phyloP scores from a whole-genome alignment of 2,329 filamentous ascomycete species.

The Hymenoscyphus occultus region DNA sequence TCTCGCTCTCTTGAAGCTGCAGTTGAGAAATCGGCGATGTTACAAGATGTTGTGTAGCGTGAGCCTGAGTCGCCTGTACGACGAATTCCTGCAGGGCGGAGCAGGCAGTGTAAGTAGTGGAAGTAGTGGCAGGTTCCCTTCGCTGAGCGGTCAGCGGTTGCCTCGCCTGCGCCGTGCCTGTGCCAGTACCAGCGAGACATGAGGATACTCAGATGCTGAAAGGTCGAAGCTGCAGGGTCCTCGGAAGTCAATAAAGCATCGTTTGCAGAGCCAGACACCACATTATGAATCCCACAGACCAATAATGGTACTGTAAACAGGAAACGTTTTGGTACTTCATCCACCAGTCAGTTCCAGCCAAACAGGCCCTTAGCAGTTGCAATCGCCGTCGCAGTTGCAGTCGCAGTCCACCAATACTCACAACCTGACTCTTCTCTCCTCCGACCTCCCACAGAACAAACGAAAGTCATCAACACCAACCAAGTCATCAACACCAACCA shows the following conservation, averaged over 20 bases:
- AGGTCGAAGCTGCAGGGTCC: background rate
- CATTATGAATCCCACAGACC: background rate
- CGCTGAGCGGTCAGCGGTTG: background rate
- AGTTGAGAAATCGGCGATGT: background rate
- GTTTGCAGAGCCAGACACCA: background rate
- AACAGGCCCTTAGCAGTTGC: background rate
- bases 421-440: background rate
- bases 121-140: background rate
- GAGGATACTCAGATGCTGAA: too few relatives aligned
- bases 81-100: background rate
- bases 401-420: background rate
- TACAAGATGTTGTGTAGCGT: background rate
- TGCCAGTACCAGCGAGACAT: background rate
- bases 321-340: slow-evolving; percentile 3
- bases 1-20: background rate
- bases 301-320: background rate
- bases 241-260: slow-evolving; percentile 1
- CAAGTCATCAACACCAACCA: background rate
- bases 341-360: background rate
- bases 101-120: background rate
- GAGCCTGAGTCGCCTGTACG: background rate
- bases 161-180: background rate
- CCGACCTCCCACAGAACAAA: background rate
- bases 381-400: too few relatives aligned
- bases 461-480: background rate